A percentile compares a stretch with the other conserved stretches of the same genome.
These are phyloP conservation scores for Sarcodon sp. DNA, from an alignment of 768 basidiomycete species.

Conservation along the genomic window DNA sequence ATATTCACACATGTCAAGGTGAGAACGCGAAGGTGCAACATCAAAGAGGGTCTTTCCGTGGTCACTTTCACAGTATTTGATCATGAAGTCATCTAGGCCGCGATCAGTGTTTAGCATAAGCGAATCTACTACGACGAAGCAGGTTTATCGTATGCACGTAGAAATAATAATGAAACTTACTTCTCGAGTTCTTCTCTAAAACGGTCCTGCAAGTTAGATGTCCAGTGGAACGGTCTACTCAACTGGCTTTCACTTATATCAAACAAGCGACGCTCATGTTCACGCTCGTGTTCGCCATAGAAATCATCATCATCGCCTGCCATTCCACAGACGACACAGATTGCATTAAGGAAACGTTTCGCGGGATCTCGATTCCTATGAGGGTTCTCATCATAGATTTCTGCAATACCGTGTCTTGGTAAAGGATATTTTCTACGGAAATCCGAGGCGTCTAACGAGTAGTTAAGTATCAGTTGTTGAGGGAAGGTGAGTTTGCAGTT, in stretches of 20 bases:
- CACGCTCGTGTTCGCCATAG: conserved; percentile 59
- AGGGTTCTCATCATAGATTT: conserved; percentile 77
- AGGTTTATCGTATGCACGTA: conserved; percentile 4
- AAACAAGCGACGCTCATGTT: conserved; percentile 59
- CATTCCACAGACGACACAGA: conserved; percentile 76
- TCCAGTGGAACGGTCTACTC: conserved; percentile 73
- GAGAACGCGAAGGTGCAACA: conserved; percentile 62
- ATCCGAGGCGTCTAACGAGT: conserved; percentile 60
- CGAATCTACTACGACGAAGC: conserved; percentile 56
- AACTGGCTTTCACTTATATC: conserved; percentile 51
- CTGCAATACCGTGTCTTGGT: conserved; percentile 74
- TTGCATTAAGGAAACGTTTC: conserved; percentile 53
- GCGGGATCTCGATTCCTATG: conserved; percentile 59
- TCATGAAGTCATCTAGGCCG: conserved; percentile 85
- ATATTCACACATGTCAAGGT: conserved; percentile 68
- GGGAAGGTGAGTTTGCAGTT: background rate
- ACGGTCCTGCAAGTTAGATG: conserved; percentile 57
- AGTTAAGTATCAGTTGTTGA: background rate
- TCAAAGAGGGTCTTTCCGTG: conserved; percentile 71
- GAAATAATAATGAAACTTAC: conserved; percentile 25
- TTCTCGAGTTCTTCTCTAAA: conserved; percentile 87
- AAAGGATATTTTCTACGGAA: conserved; percentile 80
- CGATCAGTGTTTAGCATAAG: conserved; percentile 91
- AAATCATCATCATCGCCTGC: conserved; percentile 64
- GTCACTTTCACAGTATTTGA: conserved; percentile 76